Base-by-base conservation (phyloP, 2,329 filamentous ascomycete genomes). In the Ophiosphaerella korrae region DNA sequence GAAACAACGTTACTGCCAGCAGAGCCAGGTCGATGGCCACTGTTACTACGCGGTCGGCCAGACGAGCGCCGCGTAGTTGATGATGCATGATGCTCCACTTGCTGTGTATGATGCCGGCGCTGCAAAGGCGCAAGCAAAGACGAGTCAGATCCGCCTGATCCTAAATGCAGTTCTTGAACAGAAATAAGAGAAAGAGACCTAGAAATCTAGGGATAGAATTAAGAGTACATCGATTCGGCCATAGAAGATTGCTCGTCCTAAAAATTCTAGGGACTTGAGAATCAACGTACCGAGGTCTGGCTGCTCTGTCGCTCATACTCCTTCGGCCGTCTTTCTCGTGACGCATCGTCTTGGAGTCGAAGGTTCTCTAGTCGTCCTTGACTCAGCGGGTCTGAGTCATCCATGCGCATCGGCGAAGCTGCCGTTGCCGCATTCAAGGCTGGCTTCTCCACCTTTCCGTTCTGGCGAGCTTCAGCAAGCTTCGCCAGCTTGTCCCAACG, bases 401-500 rank as follows among this genome's bases (percentile, higher is more conserved):
- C 89, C 58, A 85, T 55, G 49, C 75, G 71, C 64, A 72, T 72
- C n/a, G 76, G 73, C 39, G 72, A 72, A 41, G 68, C 67, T 55
- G 73, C 71, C 50, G 74, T 80, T 13, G 63, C 52, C 11, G 58
- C 52, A 14, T 52, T 52, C 32, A 63, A 45, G 5, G 60, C 48
- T 60, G 33, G 52, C 24, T 48, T 64, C 52, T 50, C 70, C 62
- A 53, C 76, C 36, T 60, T 71, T 21, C 73, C 75, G 48, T 79
- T 80, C 66, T 88, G 87, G 66, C 84, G 83, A 60, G 86, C 83
- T 63, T 89, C 87, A 34, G 92, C 92, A 72, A 91, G 86, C 60
- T 94, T 88, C 42, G 87, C 83, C 36, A 99, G 82, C 55, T 87
- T 86, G 47, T 93, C 91, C 94, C 94, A 99, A 71, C 93, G 92